These are phyloP conservation scores for Malbranchea cinnamomea DNA, from an alignment of 2,329 filamentous ascomycete species.

Conservation along the genomic window DNA sequence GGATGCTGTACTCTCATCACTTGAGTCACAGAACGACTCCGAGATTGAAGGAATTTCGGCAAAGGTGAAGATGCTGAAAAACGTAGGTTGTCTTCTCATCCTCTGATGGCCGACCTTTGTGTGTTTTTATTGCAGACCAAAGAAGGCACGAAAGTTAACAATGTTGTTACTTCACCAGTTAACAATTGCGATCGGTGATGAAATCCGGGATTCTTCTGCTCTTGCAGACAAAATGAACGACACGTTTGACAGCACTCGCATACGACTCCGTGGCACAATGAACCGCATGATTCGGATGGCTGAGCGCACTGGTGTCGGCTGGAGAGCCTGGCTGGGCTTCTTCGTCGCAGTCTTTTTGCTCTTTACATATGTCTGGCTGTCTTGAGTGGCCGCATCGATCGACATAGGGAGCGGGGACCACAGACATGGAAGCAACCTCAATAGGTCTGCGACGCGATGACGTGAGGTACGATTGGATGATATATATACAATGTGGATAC, in stretches of 20 bases:
- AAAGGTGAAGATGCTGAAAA: conserved; percentile 79
- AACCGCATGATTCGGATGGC: conserved; percentile 95
- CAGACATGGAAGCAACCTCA: too few relatives aligned
- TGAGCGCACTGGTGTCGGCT: conserved; percentile 81
- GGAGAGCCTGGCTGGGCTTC: conserved; percentile 86
- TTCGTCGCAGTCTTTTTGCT: conserved; percentile 68
- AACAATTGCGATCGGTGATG: conserved; percentile 83
- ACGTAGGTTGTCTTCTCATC: conserved; percentile 42
- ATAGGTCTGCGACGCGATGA: too few relatives aligned
- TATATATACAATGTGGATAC: too few relatives aligned
- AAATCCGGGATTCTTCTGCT: conserved; percentile 79
- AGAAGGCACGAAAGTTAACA: background rate
- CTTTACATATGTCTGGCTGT: conserved; percentile 89
- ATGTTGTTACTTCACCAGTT: too few relatives aligned
- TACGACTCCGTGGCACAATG: conserved; percentile 81
- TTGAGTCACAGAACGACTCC: conserved; percentile 89
- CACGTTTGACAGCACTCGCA: conserved; percentile 69
- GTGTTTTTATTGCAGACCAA: background rate
- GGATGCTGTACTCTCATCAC: conserved; percentile 75
- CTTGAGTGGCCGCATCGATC: conserved; percentile 31
- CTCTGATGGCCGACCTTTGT: conserved; percentile 4
- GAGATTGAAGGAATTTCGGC: conserved; percentile 81
- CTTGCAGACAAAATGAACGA: conserved; percentile 94
- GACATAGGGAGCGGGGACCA: background rate
- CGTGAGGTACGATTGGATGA: too few relatives aligned